Evolutionary conservation across 352 stramenopile genomes (phyloP).

Genomic region (Pythium dissotocum): DNA sequence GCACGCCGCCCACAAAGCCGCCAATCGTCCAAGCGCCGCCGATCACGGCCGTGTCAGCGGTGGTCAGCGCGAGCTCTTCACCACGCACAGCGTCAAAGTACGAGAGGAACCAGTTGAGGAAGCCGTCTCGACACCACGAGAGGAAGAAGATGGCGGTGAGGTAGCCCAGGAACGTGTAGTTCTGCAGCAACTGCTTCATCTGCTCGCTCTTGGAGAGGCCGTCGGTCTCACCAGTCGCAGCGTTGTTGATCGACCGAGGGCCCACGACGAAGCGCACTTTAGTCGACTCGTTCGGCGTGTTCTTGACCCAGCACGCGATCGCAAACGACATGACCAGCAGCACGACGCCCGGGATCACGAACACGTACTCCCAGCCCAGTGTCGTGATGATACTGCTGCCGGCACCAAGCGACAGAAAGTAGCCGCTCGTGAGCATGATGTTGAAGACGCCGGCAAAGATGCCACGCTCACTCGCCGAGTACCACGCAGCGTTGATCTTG

Average conservation of each 20-base stretch:
- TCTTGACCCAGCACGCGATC: conserved; percentile 59
- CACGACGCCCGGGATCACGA: conserved; percentile 56
- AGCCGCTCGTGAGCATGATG: conserved; percentile 75
- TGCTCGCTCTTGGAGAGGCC: conserved; percentile 41
- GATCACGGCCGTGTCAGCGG: conserved; percentile 59
- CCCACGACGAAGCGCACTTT: conserved; percentile 27
- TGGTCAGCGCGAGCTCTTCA: conserved; percentile 34
- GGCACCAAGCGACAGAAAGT: conserved; percentile 68
- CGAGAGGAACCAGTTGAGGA: conserved; percentile 79
- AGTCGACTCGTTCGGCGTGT: conserved; percentile 49
- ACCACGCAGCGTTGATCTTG: conserved; percentile 85
- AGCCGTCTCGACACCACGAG: conserved; percentile 65
- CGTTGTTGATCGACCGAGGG: conserved; percentile 18
- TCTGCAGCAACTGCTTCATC: conserved; percentile 55
- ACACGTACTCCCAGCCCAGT: conserved; percentile 70
- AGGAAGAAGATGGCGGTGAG: conserved; percentile 70
- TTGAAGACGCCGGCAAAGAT: conserved; percentile 79
- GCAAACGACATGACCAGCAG: conserved; percentile 58
- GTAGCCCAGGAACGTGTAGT: conserved; percentile 70
- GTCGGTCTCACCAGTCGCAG: background rate
- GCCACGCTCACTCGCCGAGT: conserved; percentile 56
- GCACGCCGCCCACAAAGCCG: conserved; percentile 66
- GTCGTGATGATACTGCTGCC: conserved; percentile 62
- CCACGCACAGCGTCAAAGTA: conserved; percentile 70
- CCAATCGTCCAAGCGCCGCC: conserved; percentile 76